Base-by-base conservation (phyloP, 306 rosid genomes). In the Arachis hypogaea region DNA sequence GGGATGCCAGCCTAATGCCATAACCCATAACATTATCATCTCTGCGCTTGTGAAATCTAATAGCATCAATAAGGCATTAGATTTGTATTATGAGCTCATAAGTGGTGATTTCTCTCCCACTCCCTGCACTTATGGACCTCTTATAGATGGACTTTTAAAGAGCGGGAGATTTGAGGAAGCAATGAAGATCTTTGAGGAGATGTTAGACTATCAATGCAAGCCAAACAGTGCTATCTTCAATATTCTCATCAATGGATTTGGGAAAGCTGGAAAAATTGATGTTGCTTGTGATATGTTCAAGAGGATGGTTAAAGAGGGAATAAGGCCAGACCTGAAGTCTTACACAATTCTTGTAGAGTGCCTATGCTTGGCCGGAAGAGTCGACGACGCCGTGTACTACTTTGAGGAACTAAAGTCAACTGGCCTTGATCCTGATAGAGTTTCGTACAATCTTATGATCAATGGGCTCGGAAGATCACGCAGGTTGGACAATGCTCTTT, bases 41-140 rank as follows among this genome's bases (percentile, higher is more conserved):
- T 88, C 92, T 22, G 81, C 91, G 52, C 97, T 91, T 18, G 96
- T 82, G 77, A 93, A 82, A 84, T 84, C 85, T 65, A 66, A 83
- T 59, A 70, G 71, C 68, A 44, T 93, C 57, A 78, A 83, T 50
- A 78, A 77, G 77, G 98, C 98, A 74, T 74, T 93, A 54, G 84
- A 85, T 77, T 82, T 89, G 46, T 94, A 87, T 81, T 94, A 85
- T 73, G 97, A 91, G 75, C 91, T 91, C 40, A 29, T 91, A 36
- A 84, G 96, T 82, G 86, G 85, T 47, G 91, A 87, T 81, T 94
- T 91, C 85, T 77, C 80, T 80, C 97, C 98, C 72, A 91, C 98
- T 60, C 96, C 97, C 47, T 85, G 90, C 80, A 91, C 98, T 45
- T 94, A 85, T 69, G 98, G 97, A 46, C 98, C 98, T 74, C 87